Percentiles rank a stretch among this genome's conserved stretches.
These are phyloP conservation scores for Leishmania lainsoni DNA, from an alignment of 208 protist genomes.

Conservation along the genomic window DNA sequence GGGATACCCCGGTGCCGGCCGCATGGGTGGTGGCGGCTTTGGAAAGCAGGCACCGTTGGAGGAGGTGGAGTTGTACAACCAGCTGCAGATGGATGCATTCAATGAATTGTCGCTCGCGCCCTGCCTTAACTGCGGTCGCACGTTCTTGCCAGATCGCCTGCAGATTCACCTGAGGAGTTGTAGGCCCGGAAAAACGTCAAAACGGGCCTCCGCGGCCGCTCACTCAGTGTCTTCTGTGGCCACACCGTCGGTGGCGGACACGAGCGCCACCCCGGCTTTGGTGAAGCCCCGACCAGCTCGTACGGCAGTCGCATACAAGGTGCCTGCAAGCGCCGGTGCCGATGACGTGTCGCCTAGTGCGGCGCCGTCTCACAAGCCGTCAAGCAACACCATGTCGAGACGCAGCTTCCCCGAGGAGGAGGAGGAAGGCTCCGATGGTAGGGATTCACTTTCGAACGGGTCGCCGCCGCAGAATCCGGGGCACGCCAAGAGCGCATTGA, in stretches of 20 bases:
- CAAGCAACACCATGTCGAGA: not conserved
- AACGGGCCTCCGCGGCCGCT: conserved; percentile 51
- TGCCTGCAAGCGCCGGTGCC: conserved; percentile 13
- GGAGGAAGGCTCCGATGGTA: conserved; percentile 5
- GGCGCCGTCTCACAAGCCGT: not conserved
- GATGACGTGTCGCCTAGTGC: conserved; percentile 23
- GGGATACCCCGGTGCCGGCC: not conserved
- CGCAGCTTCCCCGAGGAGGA: not conserved
- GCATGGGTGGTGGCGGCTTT: not conserved
- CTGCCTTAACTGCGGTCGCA: conserved; percentile 91
- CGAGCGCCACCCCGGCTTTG: not conserved
- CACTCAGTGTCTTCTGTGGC: conserved; percentile 49
- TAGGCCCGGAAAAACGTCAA: conserved; percentile 63
- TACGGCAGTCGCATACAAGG: conserved; percentile 18
- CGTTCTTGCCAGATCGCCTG: conserved; percentile 90
- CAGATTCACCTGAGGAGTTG: conserved; percentile 89
- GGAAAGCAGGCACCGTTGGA: conserved; percentile 20
- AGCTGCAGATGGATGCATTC: conserved; percentile 76
- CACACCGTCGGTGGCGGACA: conserved; percentile 13
- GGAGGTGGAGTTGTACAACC: conserved; percentile 80
- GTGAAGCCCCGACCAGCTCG: conserved; percentile 20
- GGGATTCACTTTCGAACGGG: conserved; percentile 1
- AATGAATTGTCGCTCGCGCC: conserved; percentile 65
- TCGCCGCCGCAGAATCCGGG: conserved; percentile 5
- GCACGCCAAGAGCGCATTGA: not conserved